Conservation (phyloP, 345 rosid genomes). For the Sisymbrium altissimum region DNA sequence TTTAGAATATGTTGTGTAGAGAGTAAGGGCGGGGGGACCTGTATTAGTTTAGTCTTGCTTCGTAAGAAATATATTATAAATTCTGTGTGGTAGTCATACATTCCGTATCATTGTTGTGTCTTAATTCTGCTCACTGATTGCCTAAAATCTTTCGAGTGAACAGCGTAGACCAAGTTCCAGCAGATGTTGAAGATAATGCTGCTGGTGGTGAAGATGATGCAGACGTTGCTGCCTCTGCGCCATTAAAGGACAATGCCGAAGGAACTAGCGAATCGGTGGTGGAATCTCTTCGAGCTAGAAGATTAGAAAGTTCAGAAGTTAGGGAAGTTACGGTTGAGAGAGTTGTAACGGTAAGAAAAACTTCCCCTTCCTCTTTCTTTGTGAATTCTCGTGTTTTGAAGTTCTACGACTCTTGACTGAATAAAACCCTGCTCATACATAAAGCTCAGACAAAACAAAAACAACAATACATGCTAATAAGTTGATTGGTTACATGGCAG, state of each 20-base stretch:
- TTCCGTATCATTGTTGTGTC: conserved; percentile 3
- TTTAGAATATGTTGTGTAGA: not conserved
- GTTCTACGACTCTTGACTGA: not conserved
- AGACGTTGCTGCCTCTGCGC: conserved; percentile 30
- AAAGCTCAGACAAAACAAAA: not conserved
- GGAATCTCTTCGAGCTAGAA: conserved; percentile 36
- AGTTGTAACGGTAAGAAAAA: conserved; percentile 44
- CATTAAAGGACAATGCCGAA: conserved; percentile 31
- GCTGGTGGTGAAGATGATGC: conserved; percentile 29
- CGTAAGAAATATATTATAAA: not conserved
- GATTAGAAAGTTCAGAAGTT: conserved; percentile 39
- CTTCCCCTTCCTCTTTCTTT: conserved; percentile 2
- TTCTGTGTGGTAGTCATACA: not conserved
- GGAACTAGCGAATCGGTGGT: conserved; percentile 40
- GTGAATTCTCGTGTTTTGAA: not conserved
- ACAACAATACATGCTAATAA: conserved; percentile 5
- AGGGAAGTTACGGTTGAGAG: conserved; percentile 39
- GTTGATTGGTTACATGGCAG: conserved; percentile 35
- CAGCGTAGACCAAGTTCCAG: conserved; percentile 47
- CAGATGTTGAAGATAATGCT: conserved; percentile 31
- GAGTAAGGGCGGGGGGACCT: not conserved
- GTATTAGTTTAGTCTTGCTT: not conserved
- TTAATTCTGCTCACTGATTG: conserved; percentile 5
- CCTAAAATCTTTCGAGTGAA: conserved; percentile 13
- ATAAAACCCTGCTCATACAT: not conserved